phyloP scores from a whole-genome alignment of 805 yeast species.

The Wickerhamomyces rabaulensis region DNA sequence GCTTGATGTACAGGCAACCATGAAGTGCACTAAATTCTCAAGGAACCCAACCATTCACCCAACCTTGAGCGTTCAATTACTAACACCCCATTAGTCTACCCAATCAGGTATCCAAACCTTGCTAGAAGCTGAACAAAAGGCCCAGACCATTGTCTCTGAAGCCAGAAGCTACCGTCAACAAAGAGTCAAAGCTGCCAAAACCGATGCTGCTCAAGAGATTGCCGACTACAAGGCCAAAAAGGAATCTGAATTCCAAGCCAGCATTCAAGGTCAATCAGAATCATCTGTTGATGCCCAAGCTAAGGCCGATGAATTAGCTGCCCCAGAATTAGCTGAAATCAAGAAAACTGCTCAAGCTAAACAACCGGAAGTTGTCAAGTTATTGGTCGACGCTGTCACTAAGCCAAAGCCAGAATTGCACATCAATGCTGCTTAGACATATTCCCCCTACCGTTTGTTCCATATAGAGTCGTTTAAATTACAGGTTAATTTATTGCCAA shows the following conservation, averaged over 20 bases:
- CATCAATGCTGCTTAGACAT: constrained; percentile 49
- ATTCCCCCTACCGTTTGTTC: background rate
- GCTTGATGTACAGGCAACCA: background rate
- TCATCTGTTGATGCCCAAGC: constrained; percentile 71
- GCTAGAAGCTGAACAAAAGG: constrained; percentile 83
- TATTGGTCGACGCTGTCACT: constrained; percentile 74
- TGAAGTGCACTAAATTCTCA: background rate
- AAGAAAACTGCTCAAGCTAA: constrained; percentile 57
- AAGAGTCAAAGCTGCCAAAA: constrained; percentile 88
- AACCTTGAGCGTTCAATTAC: background rate
- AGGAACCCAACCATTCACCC: background rate
- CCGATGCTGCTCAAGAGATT: constrained; percentile 88
- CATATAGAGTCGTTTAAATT: background rate
- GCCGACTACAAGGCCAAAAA: constrained; percentile 79
- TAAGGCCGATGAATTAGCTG: constrained; percentile 72
- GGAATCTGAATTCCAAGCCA: constrained; percentile 73
- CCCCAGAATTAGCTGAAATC: constrained; percentile 65
- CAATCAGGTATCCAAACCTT: constrained; percentile 23
- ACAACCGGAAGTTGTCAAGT: constrained; percentile 62
- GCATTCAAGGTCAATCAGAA: constrained; percentile 69
- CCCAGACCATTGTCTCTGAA: constrained; percentile 90
- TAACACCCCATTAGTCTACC: constrained; percentile 9
- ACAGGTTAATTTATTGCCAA: background rate
- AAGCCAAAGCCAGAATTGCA: constrained; percentile 81
- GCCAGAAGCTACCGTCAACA: constrained; percentile 89